Conservation (phyloP, 2,329 filamentous ascomycete genomes). For the Davidsoniella australis region DNA sequence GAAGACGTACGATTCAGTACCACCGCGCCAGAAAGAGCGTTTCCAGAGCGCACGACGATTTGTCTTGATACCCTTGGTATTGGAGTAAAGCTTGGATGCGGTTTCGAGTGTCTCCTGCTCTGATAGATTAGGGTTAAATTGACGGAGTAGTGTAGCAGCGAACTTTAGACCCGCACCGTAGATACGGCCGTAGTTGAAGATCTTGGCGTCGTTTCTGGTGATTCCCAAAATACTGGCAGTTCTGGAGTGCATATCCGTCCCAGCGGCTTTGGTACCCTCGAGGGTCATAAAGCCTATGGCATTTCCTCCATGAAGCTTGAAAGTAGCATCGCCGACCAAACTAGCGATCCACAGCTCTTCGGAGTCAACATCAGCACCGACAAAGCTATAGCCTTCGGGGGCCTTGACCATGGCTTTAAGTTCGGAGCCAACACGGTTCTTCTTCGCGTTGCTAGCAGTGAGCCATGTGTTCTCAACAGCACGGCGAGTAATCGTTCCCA, state of each 20-base stretch:
- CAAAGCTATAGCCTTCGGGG: constrained; percentile 78
- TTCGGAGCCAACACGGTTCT: constrained; percentile 88
- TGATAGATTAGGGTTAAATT: constrained; percentile 76
- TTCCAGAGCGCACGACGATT: constrained; percentile 55
- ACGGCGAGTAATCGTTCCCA: constrained; percentile 90
- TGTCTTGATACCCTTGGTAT: constrained; percentile 82
- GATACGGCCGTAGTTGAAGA: constrained; percentile 97
- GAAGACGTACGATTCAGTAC: constrained; percentile 95
- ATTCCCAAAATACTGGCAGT: constrained; percentile 88
- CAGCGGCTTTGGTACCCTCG: constrained; percentile 84
- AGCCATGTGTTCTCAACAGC: constrained; percentile 98
- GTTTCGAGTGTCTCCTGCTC: constrained; percentile 62
- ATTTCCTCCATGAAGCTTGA: constrained; percentile 88
- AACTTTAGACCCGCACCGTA: constrained; percentile 97
- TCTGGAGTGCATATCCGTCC: constrained; percentile 85
- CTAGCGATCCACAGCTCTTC: constrained; percentile 98
- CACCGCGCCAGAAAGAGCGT: constrained; percentile 79
- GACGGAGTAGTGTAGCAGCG: constrained; percentile 70
- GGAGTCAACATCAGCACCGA: constrained; percentile 93
- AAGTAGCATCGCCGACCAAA: constrained; percentile 83
- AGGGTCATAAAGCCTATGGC: constrained; percentile 98
- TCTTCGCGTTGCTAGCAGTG: constrained; percentile 92
- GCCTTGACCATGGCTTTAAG: constrained; percentile 93
- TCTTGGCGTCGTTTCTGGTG: constrained; percentile 83
- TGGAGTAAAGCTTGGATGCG: constrained; percentile 65